These are phyloP conservation scores for Coriaria nepalensis DNA, from an alignment of 306 rosid species.

Conservation along the genomic window DNA sequence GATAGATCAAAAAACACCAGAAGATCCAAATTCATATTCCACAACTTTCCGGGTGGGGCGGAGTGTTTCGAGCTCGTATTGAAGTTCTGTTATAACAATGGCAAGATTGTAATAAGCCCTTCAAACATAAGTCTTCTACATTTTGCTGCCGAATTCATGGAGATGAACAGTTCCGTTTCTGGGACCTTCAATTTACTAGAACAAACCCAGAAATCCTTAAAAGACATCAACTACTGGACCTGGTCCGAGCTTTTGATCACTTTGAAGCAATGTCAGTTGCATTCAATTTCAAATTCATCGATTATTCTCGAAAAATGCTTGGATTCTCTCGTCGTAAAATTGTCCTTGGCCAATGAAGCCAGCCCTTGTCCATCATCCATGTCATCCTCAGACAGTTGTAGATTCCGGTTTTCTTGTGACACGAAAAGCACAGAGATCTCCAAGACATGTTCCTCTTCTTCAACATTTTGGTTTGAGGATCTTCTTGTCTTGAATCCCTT, in stretches of 20 bases:
- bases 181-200: constrained; percentile 37
- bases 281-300: too few relatives aligned
- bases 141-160: constrained; percentile 46
- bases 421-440: too few relatives aligned
- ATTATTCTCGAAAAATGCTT: too few relatives aligned
- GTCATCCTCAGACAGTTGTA: too few relatives aligned
- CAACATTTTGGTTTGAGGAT: constrained; percentile 77
- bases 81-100: constrained; percentile 53
- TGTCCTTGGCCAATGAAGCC: too few relatives aligned
- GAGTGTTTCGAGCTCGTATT: constrained; percentile 52
- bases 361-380: too few relatives aligned
- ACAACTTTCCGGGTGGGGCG: constrained; percentile 81
- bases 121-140: constrained; percentile 49
- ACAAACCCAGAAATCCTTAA: constrained; percentile 41
- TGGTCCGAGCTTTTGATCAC: constrained; percentile 41
- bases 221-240: constrained; percentile 41
- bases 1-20: constrained; percentile 39
- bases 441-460: constrained; percentile 12
- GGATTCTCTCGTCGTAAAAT: too few relatives aligned
- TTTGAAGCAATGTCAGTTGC: neutral
- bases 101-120: constrained; percentile 27
- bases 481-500: constrained; percentile 2
- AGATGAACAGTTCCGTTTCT: constrained; percentile 27
- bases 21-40: constrained; percentile 62
- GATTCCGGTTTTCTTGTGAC: too few relatives aligned